phyloP scores from a whole-genome alignment of 2,329 filamentous ascomycete species.

The Aspergillus sojae region DNA sequence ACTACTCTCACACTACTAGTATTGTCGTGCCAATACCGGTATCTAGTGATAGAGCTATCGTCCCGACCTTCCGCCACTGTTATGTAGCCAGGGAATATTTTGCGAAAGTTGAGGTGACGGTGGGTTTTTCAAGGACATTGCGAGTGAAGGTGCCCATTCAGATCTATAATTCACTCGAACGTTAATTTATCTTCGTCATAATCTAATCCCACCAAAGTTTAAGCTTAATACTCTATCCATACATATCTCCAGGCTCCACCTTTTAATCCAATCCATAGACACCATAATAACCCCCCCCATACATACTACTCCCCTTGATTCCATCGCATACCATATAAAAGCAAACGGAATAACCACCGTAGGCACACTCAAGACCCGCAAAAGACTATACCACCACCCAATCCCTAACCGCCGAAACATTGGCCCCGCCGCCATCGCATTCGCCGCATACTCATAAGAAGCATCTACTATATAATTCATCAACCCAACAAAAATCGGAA shows the following conservation, averaged over 20 bases:
- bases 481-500: too few species aligned
- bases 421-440: too few species aligned
- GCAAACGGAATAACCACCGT: conserved; percentile 35
- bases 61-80: conserved; percentile 1
- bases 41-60: neutral
- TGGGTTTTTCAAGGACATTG: neutral
- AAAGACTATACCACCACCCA: conserved; percentile 25
- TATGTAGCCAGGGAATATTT: conserved; percentile 2
- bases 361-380: conserved; percentile 31
- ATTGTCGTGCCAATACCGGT: neutral
- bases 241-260: neutral
- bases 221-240: neutral
- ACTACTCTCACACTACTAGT: neutral
- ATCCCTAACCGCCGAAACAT: too few species aligned
- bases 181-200: neutral
- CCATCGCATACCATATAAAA: conserved; percentile 29
- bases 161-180: neutral
- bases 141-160: neutral
- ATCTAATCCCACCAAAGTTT: neutral
- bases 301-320: conserved; percentile 31
- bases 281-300: neutral
- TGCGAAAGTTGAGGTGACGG: neutral
- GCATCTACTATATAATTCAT: too few species aligned
- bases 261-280: neutral
- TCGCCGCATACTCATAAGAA: too few species aligned